These are phyloP conservation scores for Hamamelis virginiana DNA, from an alignment of 164 flowering plant genomes.

Conservation along the genomic window DNA sequence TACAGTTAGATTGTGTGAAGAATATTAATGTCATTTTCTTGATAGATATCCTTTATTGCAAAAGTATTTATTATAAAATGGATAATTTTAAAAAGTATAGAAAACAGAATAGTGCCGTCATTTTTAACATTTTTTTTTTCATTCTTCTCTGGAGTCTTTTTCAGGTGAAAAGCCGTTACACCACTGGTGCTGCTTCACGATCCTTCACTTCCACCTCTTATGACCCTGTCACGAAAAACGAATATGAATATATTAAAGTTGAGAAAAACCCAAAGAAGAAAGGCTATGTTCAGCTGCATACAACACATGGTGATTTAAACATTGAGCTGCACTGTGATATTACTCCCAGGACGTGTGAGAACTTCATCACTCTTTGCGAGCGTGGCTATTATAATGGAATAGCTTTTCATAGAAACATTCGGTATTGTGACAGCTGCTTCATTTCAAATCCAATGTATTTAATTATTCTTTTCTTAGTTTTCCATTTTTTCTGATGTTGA, in stretches of 20 bases:
- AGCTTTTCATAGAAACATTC: conserved; percentile 80
- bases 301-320: conserved; percentile 96
- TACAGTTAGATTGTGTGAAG: too few relatives aligned
- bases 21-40: too few relatives aligned
- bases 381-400: conserved; percentile 90
- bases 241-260: conserved; percentile 85
- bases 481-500: background rate
- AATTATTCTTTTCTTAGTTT: background rate
- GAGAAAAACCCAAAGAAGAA: conserved; percentile 97
- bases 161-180: conserved; percentile 87
- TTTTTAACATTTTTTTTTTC: conserved; percentile 4
- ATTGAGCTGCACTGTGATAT: conserved; percentile 94
- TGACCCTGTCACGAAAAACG: conserved; percentile 92
- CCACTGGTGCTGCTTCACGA: conserved; percentile 94
- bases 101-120: background rate
- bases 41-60: too few relatives aligned
- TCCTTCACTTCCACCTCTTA: conserved; percentile 95
- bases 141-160: conserved; percentile 1
- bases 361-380: conserved; percentile 91
- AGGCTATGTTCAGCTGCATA: conserved; percentile 90
- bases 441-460: conserved; percentile 1
- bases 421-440: conserved; percentile 38
- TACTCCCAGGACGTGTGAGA: conserved; percentile 92
- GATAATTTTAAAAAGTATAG: background rate
- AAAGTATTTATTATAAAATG: too few relatives aligned